Percentiles rank a stretch among this genome's conserved stretches.
phyloP scores from a whole-genome alignment of 371 early-diverging fungal genomes.

The Lichtheimia ornata region DNA sequence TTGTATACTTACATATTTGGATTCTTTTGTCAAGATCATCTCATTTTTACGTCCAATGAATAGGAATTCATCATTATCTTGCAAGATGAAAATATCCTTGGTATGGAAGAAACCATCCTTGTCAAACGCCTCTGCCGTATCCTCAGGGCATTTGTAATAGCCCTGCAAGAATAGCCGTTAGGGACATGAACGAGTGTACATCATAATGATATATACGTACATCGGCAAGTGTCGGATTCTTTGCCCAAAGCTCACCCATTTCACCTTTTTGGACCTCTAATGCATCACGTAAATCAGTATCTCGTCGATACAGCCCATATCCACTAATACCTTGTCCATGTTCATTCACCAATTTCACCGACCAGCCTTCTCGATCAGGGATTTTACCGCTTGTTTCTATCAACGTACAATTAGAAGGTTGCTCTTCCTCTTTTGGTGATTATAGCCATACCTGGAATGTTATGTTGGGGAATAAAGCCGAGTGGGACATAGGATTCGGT shows the following conservation, averaged over 20 bases:
- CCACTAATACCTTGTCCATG: neutral
- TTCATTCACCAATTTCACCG: neutral
- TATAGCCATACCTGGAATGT: neutral
- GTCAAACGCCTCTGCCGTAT: neutral
- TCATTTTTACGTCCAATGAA: neutral
- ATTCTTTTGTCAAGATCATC: too few relatives aligned
- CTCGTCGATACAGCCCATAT: neutral
- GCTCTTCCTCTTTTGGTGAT: neutral
- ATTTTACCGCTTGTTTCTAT: neutral
- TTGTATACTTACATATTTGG: too few relatives aligned
- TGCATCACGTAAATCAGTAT: neutral
- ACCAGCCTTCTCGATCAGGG: neutral
- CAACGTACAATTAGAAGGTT: neutral
- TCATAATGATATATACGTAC: neutral
- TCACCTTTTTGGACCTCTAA: neutral
- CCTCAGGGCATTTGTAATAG: neutral
- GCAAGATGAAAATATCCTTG: neutral
- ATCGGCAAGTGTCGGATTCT: neutral
- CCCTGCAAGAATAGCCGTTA: neutral
- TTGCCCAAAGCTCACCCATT: slow-evolving; percentile 3
- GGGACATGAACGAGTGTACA: too few relatives aligned
- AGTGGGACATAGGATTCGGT: neutral
- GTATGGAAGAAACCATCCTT: neutral
- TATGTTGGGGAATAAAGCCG: neutral
- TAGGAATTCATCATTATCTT: neutral